Base-by-base conservation (phyloP, 148 eudicot genomes). In the Heliosperma pusillum region DNA sequence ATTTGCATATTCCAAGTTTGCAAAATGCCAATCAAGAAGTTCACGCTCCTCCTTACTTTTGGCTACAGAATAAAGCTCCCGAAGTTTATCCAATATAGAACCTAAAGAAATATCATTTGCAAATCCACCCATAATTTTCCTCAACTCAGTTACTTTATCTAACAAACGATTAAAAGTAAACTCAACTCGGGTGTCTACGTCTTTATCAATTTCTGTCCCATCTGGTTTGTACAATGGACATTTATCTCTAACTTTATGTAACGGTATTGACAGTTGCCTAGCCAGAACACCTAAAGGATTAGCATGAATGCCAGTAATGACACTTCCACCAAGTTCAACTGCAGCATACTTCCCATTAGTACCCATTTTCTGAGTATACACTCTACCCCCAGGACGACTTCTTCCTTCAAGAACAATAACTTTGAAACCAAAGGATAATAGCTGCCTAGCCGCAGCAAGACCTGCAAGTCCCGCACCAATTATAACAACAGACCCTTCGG, bases 381-480 rank as follows among this genome's bases (percentile, higher is more conserved):
- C 97, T 84, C 98, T 83, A 44, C 98, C 98, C 67, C 98, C 97
- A 36, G 95, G 93, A 70, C 98, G 92, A 53, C 83, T 82, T 82
- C 98, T 87, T 40, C 94, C 98, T 86, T 93, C 98, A 22, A 93
- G 87, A 69, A 93, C 88, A 77, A 87, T 66, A 47, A 93, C 98
- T 69, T 88, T 91, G 71, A 88, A 89, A 56, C 98, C 98, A 86
- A 89, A 89, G 16, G 93, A 83, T 77, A 88, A 78, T n/a, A 93
- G 84, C 84, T 93, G 98, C 77, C 89, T 87, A 22, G 98, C 98
- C 12, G 98, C 98, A 74, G 98, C 91, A 80, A 93, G 87, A 47
- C 98, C 98, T 20, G 98, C 86, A 80, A 93, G 95, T 45, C 98
- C 97, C 0, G 98, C 97, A 42, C 98, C 98, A 73, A 93, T 76